Percentiles rank a stretch among this genome's conserved stretches.
Evolutionary conservation across 192 early-diverging fungal genomes (phyloP).

Genomic region (Gaertneriomyces sp.): DNA sequence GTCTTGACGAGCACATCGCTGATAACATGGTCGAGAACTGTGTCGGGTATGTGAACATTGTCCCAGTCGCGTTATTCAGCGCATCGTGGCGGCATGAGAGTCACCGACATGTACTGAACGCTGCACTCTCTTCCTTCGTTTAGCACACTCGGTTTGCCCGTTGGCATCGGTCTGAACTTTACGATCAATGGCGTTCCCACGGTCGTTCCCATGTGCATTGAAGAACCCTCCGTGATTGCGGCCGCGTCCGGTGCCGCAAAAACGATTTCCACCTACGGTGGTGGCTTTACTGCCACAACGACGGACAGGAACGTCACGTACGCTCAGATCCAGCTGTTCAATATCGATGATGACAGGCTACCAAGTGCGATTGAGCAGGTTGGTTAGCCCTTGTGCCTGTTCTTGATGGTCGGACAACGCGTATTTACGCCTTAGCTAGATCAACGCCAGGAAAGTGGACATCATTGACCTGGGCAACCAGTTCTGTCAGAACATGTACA

Average conservation of each 20-base stretch:
- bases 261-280: constrained; percentile 51
- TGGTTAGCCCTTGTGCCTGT: neutral
- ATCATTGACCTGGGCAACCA: constrained; percentile 59
- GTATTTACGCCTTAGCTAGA: neutral
- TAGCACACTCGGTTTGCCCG: constrained; percentile 65
- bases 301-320: constrained; percentile 66
- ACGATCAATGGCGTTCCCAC: constrained; percentile 58
- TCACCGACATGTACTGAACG: neutral
- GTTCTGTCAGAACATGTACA: constrained; percentile 61
- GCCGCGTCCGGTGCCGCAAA: constrained; percentile 78
- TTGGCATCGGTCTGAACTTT: constrained; percentile 72
- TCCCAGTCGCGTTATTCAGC: neutral
- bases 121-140: neutral
- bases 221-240: constrained; percentile 73
- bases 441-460: constrained; percentile 33
- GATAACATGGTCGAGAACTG: constrained; percentile 81
- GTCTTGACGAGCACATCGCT: constrained; percentile 63
- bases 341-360: constrained; percentile 50
- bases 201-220: constrained; percentile 72
- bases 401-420: neutral
- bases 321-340: constrained; percentile 62
- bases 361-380: constrained; percentile 34
- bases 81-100: neutral
- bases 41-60: constrained; percentile 45
- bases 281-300: constrained; percentile 55